phyloP scores from a whole-genome alignment of 768 basidiomycete species.

The Calocybe cyanea region DNA sequence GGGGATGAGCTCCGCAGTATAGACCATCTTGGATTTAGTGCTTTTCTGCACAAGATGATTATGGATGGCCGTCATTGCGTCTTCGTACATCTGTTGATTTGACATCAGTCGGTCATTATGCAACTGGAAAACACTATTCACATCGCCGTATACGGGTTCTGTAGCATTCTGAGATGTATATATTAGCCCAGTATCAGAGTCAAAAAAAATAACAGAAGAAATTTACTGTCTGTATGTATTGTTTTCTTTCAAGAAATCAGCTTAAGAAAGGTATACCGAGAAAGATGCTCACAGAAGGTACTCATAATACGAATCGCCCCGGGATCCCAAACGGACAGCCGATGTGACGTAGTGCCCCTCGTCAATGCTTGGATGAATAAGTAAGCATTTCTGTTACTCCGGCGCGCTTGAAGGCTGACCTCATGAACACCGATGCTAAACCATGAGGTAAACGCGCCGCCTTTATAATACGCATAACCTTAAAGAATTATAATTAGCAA shows the following conservation, averaged over 20 bases:
- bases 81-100: slow-evolving; percentile 76
- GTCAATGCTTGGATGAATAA: slow-evolving; percentile 24
- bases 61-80: slow-evolving; percentile 73
- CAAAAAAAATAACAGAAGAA: neutral
- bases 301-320: slow-evolving; percentile 94
- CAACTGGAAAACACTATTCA: slow-evolving; percentile 19
- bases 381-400: neutral
- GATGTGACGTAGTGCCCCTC: slow-evolving; percentile 49
- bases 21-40: slow-evolving; percentile 53
- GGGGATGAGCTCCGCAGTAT: slow-evolving; percentile 81
- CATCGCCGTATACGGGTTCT: slow-evolving; percentile 75
- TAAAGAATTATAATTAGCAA: slow-evolving; percentile 28
- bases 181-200: neutral
- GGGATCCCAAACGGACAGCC: slow-evolving; percentile 83
- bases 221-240: slow-evolving; percentile 76
- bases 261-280: neutral
- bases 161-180: slow-evolving; percentile 52
- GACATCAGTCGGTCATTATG: neutral
- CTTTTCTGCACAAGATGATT: slow-evolving; percentile 68
- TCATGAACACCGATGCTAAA: slow-evolving; percentile 81
- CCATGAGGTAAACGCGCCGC: slow-evolving; percentile 61
- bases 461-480: slow-evolving; percentile 70
- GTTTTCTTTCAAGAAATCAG: slow-evolving; percentile 44
- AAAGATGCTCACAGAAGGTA: slow-evolving; percentile 60
- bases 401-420: slow-evolving; percentile 36